These are phyloP conservation scores for Lomentospora prolificans DNA, from an alignment of 2,329 filamentous ascomycete genomes.

Conservation along the genomic window DNA sequence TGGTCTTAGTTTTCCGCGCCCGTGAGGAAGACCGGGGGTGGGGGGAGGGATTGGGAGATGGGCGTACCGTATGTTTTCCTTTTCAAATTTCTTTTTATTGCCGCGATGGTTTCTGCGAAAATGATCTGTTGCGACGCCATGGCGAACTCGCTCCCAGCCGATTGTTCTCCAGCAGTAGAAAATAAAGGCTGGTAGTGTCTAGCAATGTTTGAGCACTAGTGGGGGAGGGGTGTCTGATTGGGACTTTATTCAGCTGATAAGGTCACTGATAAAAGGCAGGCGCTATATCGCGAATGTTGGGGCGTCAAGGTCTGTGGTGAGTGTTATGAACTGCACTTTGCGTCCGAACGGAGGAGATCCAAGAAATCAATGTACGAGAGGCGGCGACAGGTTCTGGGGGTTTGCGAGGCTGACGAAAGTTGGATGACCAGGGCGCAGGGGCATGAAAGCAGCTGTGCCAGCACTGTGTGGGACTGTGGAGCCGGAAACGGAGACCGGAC, in stretches of 20 bases:
- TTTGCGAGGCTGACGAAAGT: constrained; percentile 6
- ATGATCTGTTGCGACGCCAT: constrained; percentile 48
- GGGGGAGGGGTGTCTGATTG: not conserved
- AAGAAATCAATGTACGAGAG: not conserved
- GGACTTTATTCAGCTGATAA: not conserved
- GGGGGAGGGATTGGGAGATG: not conserved
- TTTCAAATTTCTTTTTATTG: constrained; percentile 59
- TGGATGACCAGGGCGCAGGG: not conserved
- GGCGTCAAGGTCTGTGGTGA: not conserved
- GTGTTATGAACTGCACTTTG: not conserved
- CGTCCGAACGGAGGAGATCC: not conserved
- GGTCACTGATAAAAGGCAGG: not conserved
- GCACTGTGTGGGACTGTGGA: not conserved
- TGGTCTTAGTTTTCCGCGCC: not conserved
- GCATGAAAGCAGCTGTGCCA: not conserved
- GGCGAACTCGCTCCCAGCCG: constrained; percentile 4
- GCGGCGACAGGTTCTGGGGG: not conserved
- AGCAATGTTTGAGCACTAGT: not conserved
- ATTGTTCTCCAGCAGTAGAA: not conserved
- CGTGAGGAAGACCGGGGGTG: not conserved
- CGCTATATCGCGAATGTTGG: not conserved
- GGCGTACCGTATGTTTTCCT: constrained; percentile 49
- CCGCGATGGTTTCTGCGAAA: constrained; percentile 56
- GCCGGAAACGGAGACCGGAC: not conserved
- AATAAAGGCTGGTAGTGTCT: not conserved